Evolutionary conservation across 2,329 filamentous ascomycete genomes (phyloP), one percentile per base, ranked within the genome.

Genomic region (Microdochium nivale): DNA sequence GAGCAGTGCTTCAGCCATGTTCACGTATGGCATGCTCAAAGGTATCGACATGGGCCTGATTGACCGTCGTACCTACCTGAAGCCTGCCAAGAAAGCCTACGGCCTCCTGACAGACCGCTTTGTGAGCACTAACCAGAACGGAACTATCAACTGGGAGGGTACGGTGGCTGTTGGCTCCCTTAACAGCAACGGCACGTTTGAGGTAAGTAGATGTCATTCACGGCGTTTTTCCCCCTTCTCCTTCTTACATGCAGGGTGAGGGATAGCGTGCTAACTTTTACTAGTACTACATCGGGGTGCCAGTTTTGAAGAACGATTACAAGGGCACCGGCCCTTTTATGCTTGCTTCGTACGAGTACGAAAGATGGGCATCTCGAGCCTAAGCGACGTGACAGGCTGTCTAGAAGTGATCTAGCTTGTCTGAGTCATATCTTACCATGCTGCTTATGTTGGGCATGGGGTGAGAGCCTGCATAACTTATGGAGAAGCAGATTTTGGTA

Each of bases 1-100:
- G 65, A 78, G 76, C 32, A 80, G 78, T 30, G 80, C 73, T 8
- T 76, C 76, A 2, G 79, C 78, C 3, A 79, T 84, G 74, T 83
- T 81, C 56, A 68, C 72, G 0, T 80, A 77, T 51, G 72, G 76
- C 0, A 63, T 80, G 54, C 60, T 81, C 13, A 75, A 71, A 55
- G 79, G 74, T 0, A 64, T 67, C 9, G 59, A 68, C 27, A 46
- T 70, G 5, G 73, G 72, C 0, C 62, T 69, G 33, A 55, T 71
- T 14, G 53, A 56, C 2, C 54, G 60, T 5, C 44, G 46, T 1
- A 55, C 62, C 32, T 74, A 71, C 57, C 65, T 67, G 13, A 55
- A 63, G 2, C 58, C 68, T 1, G 73, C 70, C 1, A 56, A 67
- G 25, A 72, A 70, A 59, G 75, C 69, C 2, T 76, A 76, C 57